phyloP scores from a whole-genome alignment of 2,329 filamentous ascomycete species.

The Phaeoacremonium minimum region DNA sequence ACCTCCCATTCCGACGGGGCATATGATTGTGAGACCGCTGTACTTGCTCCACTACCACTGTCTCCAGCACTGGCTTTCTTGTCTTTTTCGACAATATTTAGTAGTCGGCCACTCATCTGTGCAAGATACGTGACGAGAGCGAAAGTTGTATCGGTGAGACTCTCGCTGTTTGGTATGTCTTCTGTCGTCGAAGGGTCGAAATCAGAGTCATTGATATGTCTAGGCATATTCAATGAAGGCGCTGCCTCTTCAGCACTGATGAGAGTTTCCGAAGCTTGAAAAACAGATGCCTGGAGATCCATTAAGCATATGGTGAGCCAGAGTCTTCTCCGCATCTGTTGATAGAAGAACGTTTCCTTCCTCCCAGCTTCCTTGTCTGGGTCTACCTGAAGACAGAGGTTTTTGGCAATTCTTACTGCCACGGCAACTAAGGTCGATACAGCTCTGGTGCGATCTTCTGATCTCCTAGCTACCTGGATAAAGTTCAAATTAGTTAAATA shows the following conservation, averaged over 20 bases:
- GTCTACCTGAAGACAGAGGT: slow-evolving; percentile 13
- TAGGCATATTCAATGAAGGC: slow-evolving; percentile 6
- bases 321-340: slow-evolving; percentile 14
- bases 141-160: slow-evolving; percentile 21
- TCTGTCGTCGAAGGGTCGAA: slow-evolving; percentile 13
- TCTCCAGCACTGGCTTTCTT: neutral
- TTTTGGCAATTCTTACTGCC: slow-evolving; percentile 20
- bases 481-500: no score
- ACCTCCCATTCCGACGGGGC: slow-evolving; percentile 7
- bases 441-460: slow-evolving; percentile 17
- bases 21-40: no score
- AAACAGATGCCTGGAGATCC: slow-evolving; percentile 14
- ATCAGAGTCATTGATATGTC: slow-evolving; percentile 19
- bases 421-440: slow-evolving; percentile 22
- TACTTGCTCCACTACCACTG: neutral
- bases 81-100: slow-evolving; percentile 8
- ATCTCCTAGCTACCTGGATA: slow-evolving; percentile 10
- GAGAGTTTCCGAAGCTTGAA: slow-evolving; percentile 14
- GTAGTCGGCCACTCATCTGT: slow-evolving; percentile 12
- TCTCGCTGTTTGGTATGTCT: slow-evolving; percentile 11
- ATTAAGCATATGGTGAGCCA: slow-evolving; percentile 18
- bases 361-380: neutral
- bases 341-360: slow-evolving; percentile 12
- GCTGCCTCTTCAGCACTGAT: slow-evolving; percentile 10
- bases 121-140: slow-evolving; percentile 19